Evolutionary conservation across 108 stramenopile genomes (phyloP), one percentile per base, ranked within the genome.

Genomic region (Mediolabrus comicus): DNA sequence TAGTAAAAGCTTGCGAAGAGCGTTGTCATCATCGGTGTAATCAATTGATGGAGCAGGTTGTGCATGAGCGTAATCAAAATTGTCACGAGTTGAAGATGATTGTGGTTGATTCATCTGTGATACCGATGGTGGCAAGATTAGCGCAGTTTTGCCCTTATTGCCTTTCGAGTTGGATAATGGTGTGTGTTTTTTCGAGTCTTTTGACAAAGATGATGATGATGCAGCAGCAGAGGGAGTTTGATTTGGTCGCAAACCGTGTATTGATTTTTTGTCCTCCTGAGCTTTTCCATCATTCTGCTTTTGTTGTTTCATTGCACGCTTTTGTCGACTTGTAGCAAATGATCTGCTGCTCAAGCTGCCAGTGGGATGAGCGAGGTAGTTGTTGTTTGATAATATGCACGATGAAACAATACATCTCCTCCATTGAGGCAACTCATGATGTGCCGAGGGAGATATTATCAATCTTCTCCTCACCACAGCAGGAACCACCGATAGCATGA

Each of bases 251-350:
- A 54, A 57, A 0, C 75, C 75, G 24, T 69, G 43, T 16, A 76
- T 75, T 26, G 34, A 54, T 54, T 54, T 54, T 24, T 52, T 65
- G 28, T 13, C 41, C 25, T 13, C 41, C 25, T 35, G 22, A 24
- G 14, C 26, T 38, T 19, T 33, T 53, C 24, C 49, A 33, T 17
- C 17, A 13, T 26, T 57, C 41, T 57, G 51, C 55, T 29, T 53
- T 53, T 7, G 34, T 28, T 26, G 59, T 38, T 29, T 52, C 70
- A 49, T 49, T 6, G 70, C 60, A 27, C 70, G 70, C 28, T 71
- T 71, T 55, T 71, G 70, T 32, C 60, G 70, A 54, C 70, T 71
- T 14, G 70, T 71, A 0, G 70, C 70, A 39, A 71, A 71, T 49
- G 46, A 24, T 6, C 46, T 4, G 22, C 5, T 49, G 19, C 17